These are phyloP conservation scores for Botrytis cinerea DNA, from an alignment of 2,329 filamentous ascomycete species.

Conservation along the genomic window DNA sequence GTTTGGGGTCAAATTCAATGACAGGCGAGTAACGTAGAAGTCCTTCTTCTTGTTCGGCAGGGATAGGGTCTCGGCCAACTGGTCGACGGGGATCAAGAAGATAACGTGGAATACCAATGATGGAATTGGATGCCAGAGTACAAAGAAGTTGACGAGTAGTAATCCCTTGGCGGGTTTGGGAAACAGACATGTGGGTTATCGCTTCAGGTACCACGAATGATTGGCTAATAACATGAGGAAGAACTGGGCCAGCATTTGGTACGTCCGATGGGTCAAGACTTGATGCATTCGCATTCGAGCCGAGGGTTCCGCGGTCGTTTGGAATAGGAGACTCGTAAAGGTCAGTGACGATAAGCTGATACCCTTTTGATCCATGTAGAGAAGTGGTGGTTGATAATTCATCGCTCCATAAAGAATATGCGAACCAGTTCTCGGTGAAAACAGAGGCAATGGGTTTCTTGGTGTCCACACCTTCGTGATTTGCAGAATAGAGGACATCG, in stretches of 20 bases:
- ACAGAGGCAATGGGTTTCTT: slow-evolving; percentile 72
- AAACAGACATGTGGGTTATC: slow-evolving; percentile 79
- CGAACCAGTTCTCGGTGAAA: slow-evolving; percentile 93
- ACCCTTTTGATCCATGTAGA: slow-evolving; percentile 69
- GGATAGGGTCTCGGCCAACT: slow-evolving; percentile 77
- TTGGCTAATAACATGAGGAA: slow-evolving; percentile 78
- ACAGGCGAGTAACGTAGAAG: slow-evolving; percentile 73
- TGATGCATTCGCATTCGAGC: slow-evolving; percentile 71
- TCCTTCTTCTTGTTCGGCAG: slow-evolving; percentile 80
- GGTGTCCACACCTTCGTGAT: slow-evolving; percentile 72
- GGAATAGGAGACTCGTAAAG: slow-evolving; percentile 83
- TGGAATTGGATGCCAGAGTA: slow-evolving; percentile 71
- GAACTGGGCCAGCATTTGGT: slow-evolving; percentile 53
- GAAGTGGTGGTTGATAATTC: slow-evolving; percentile 60
- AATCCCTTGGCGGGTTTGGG: slow-evolving; percentile 90
- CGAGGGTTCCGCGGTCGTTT: slow-evolving; percentile 83
- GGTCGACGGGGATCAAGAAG: slow-evolving; percentile 85
- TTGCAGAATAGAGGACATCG: slow-evolving; percentile 70
- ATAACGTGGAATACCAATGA: slow-evolving; percentile 77
- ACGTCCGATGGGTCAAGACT: slow-evolving; percentile 66
- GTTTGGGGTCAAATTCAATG: slow-evolving; percentile 81
- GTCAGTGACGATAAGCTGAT: slow-evolving; percentile 83
- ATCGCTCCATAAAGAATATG: slow-evolving; percentile 73
- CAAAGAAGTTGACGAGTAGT: slow-evolving; percentile 80
- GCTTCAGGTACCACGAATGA: slow-evolving; percentile 77